Conservation (phyloP, 2,329 filamentous ascomycete genomes). For the Ilyonectria sp. region DNA sequence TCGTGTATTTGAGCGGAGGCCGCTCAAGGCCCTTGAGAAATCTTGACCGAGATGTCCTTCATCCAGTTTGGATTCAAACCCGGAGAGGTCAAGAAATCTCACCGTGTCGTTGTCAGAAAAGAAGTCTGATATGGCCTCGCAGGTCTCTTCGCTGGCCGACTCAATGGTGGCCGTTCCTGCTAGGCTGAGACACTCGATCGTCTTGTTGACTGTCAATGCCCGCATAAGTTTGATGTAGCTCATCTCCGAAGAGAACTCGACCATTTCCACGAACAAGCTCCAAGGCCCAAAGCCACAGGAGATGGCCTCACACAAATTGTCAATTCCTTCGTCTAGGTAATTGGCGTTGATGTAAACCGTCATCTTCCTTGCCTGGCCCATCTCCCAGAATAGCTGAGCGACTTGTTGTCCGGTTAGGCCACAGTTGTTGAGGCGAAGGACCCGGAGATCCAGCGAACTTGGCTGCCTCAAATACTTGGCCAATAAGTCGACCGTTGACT, state of each 20-base stretch:
- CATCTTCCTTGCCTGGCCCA: conserved; percentile 64
- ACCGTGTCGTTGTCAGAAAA: conserved; percentile 67
- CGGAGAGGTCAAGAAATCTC: conserved; percentile 70
- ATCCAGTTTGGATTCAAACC: conserved; percentile 70
- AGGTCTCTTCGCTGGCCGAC: conserved; percentile 62
- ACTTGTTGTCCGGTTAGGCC: conserved; percentile 66
- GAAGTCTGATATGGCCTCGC: conserved; percentile 64
- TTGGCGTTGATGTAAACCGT: conserved; percentile 67
- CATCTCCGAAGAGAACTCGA: conserved; percentile 68
- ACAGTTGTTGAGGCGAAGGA: conserved; percentile 66
- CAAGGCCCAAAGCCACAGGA: conserved; percentile 63
- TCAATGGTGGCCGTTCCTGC: conserved; percentile 68
- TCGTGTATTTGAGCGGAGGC: conserved; percentile 60
- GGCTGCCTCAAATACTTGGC: conserved; percentile 61
- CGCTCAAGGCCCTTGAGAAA: conserved; percentile 65
- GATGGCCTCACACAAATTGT: conserved; percentile 65
- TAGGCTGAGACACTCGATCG: conserved; percentile 67
- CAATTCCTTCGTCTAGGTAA: conserved; percentile 67
- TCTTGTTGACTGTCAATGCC: conserved; percentile 65
- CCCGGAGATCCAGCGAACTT: conserved; percentile 58
- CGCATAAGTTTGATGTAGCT: conserved; percentile 67
- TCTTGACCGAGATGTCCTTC: conserved; percentile 69
- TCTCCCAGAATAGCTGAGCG: conserved; percentile 65
- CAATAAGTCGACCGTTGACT: conserved; percentile 63
- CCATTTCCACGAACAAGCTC: conserved; percentile 69